These are phyloP conservation scores for Harrya chromipes DNA, from an alignment of 768 basidiomycete species.

Conservation along the genomic window DNA sequence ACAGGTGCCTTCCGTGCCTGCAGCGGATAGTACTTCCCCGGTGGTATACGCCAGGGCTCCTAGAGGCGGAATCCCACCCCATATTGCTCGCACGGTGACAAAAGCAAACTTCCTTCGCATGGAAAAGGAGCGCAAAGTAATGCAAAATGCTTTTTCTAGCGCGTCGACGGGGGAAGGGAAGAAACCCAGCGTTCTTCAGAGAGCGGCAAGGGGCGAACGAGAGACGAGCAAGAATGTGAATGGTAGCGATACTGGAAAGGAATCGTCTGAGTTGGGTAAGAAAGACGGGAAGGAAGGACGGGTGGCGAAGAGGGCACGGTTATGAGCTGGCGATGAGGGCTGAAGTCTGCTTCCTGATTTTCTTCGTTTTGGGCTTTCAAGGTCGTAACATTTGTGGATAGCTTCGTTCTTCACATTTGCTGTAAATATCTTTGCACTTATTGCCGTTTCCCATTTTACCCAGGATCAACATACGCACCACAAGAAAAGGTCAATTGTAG, in stretches of 20 bases:
- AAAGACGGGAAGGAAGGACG: slow-evolving; percentile 58
- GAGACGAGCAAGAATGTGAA: not conserved
- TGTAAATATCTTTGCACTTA: not conserved
- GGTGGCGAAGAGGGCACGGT: slow-evolving; percentile 13
- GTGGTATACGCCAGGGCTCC: slow-evolving; percentile 19
- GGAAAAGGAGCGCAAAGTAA: slow-evolving; percentile 24
- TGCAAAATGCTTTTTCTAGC: slow-evolving; percentile 11
- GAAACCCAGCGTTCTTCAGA: slow-evolving; percentile 30
- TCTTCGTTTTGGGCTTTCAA: slow-evolving; percentile 10
- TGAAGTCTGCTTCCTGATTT: not conserved
- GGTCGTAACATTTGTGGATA: not conserved
- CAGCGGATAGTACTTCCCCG: not conserved
- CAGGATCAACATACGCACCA: too few relatives aligned
- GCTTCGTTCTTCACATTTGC: slow-evolving; percentile 14
- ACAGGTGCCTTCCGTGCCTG: not conserved
- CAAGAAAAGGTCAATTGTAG: too few relatives aligned
- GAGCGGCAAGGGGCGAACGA: not conserved
- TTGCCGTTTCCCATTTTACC: too few relatives aligned
- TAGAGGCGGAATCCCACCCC: slow-evolving; percentile 30
- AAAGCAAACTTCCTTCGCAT: slow-evolving; percentile 23
- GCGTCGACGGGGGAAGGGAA: slow-evolving; percentile 2
- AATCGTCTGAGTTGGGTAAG: slow-evolving; percentile 69
- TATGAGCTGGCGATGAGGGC: slow-evolving; percentile 2
- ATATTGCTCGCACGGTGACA: slow-evolving; percentile 30
- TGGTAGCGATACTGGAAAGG: not conserved